phyloP scores from a whole-genome alignment of 2,329 filamentous ascomycete genomes.

The Trichoderma lentiforme region DNA sequence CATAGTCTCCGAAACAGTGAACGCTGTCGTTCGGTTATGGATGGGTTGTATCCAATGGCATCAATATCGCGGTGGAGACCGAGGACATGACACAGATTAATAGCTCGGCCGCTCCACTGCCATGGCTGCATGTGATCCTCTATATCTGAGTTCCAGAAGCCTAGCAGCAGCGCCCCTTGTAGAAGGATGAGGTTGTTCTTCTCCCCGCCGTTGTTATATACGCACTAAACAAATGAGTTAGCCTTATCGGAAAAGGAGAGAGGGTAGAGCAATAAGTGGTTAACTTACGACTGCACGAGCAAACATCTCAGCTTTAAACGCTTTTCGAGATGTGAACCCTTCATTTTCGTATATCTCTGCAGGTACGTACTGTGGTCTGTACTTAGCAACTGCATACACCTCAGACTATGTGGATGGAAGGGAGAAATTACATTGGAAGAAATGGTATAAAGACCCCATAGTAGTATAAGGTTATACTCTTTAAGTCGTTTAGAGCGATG shows the following conservation, averaged over 20 bases:
- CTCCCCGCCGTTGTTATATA: slow-evolving; percentile 7
- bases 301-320: slow-evolving; percentile 4
- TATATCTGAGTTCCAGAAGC: slow-evolving; percentile 10
- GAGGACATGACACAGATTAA: slow-evolving; percentile 1
- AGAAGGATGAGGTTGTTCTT: slow-evolving; percentile 9
- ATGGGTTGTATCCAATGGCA: slow-evolving; percentile 2
- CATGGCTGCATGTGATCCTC: slow-evolving; percentile 13
- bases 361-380: neutral
- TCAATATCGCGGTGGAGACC: slow-evolving; percentile 11
- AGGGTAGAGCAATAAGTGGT: accelerated
- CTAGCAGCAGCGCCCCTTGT: neutral
- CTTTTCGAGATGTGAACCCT: slow-evolving; percentile 9
- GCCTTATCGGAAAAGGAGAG: neutral
- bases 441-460: neutral
- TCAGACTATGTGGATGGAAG: accelerated
- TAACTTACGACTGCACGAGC: neutral
- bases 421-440: neutral
- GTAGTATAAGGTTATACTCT: neutral
- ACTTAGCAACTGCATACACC: neutral
- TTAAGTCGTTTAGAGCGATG: slow-evolving; percentile 1
- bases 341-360: slow-evolving; percentile 7
- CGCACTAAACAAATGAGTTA: neutral
- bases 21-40: slow-evolving; percentile 4
- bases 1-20: slow-evolving; percentile 6
- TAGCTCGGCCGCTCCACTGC: slow-evolving; percentile 8